phyloP scores from a whole-genome alignment of 805 yeast species.

The Ogataea minuta region DNA sequence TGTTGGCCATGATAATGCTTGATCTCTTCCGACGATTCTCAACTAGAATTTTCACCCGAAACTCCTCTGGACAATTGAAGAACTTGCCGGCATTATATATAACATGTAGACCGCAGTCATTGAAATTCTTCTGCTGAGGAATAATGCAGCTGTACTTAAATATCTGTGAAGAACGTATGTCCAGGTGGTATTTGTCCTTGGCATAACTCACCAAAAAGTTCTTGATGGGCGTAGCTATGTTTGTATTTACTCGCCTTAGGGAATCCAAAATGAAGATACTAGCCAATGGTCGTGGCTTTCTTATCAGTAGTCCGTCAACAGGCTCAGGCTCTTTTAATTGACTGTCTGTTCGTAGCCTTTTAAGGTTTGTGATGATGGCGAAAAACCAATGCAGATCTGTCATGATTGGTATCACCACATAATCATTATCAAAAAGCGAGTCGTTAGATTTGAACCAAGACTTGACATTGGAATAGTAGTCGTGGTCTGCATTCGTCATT shows the following conservation, averaged over 20 bases:
- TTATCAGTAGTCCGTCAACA: constrained; percentile 10
- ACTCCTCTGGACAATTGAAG: constrained; percentile 45
- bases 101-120: constrained; percentile 94
- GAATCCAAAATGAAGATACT: constrained; percentile 74
- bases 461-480: constrained; percentile 61
- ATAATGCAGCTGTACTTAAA: constrained; percentile 40
- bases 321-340: constrained; percentile 4
- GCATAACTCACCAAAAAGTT: constrained; percentile 68
- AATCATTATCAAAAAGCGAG: constrained; percentile 49
- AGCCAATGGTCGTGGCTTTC: constrained; percentile 25
- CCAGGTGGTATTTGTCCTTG: constrained; percentile 53
- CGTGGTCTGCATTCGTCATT: constrained; percentile 21
- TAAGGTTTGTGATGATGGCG: constrained; percentile 61
- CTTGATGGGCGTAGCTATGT: constrained; percentile 51
- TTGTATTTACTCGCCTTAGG: constrained; percentile 54
- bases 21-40: constrained; percentile 17
- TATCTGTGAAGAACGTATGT: constrained; percentile 46
- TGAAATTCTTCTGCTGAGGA: constrained; percentile 82
- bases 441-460: constrained; percentile 79
- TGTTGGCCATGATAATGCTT: constrained; percentile 12
- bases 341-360: constrained; percentile 25
- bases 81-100: constrained; percentile 68
- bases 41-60: constrained; percentile 29
- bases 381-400: constrained; percentile 86
- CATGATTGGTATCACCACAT: constrained; percentile 77